Evolutionary conservation across 768 basidiomycete species (phyloP), one percentile per base, ranked within the genome.

Genomic region (Russula griseocarnosa): DNA sequence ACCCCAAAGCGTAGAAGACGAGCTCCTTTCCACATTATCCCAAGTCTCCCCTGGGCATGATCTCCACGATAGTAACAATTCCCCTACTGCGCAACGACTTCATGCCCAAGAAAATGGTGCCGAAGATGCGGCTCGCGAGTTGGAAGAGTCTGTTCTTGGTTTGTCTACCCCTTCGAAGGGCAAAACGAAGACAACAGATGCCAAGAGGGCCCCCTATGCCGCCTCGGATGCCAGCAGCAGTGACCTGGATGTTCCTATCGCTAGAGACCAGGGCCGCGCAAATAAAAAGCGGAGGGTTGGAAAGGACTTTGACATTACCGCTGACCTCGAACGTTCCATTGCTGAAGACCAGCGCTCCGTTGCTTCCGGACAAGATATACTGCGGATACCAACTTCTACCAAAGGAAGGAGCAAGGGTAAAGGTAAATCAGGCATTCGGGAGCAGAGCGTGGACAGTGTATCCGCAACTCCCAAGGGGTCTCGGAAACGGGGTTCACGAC

Each of bases 281-380:
- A 74, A 74, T 59, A 91, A 92, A 76, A 86, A 79, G 73, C 79
- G 88, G 60, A 88, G 82, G 71, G 71, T 89, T 4, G 84, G 86
- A 58, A 77, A 73, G 58, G 75, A 75, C 62, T 67, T 69, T 34
- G 72, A 71, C 56, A 66, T 71, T 49, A 68, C 64, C 18, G 69
- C 68, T 20, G 72, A 71, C 56, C 55, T 73, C 40, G 66, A 60
- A 42, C 69, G 71, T 49, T 66, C 66, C 30, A 75, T 75, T n/a
- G 85, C 82, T 65, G 83, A 82, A 42, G 74, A 81, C 46, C 83
- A 84, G 65, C 74, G 76, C 30, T 73, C 78, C 18, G 66, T 79
- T 18, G 74, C 74, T 28, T 75, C 78, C 34, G 76, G 76, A 32
- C 71, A 76, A 51, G 60, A 67, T 32, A 22, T 46, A 8, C 49